Base-by-base conservation (phyloP, 2,329 filamentous ascomycete genomes). In the Claviceps humidiphila region DNA sequence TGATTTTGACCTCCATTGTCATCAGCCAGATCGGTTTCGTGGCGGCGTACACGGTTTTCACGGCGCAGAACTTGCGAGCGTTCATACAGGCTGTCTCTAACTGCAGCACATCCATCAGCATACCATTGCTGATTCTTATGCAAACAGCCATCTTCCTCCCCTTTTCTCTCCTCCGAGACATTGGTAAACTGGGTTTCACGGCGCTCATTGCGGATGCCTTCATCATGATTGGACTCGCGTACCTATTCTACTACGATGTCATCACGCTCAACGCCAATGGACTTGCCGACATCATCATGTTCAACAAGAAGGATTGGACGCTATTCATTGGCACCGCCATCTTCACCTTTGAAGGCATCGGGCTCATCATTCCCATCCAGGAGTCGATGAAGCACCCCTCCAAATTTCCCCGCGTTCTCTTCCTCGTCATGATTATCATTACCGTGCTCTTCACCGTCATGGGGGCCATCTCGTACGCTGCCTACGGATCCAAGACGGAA, bases 301-400 rank as follows among this genome's bases (percentile, higher is more conserved):
- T 98, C 76, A 98, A 98, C 72, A 70, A 84, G 42, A 81, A 85
- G 55, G 85, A 89, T 66, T 98, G 94, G 93, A 95, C 93, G 0
- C 77, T 98, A 4, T 97, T 98, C 67, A 98, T 98, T 61, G 94
- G 93, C 56, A 98, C 94, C 0, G 93, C 94, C 30, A 97, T 98
- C 65, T 98, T 98, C 71, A 97, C 93, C 0, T 98, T 97, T 64
- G 93, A 98, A 66, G 93, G 93, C 30, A 94, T 98, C 55, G 94
- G 93, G 13, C 80, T 98, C 48, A 94, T 98, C 67, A 96, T 98
- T 56, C 93, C 94, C 0, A 96, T 98, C 55, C 94, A 98, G 68
- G 90, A 94, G 63, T 94, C 90, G 22, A 98, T 98, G 93, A 87
- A 84, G 64, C 76, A 90, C 43, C 94, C 91, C 0, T 75, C 83